These are phyloP conservation scores for Tetrapisispora iriomotensis DNA, from an alignment of 805 yeast species.

Conservation along the genomic window DNA sequence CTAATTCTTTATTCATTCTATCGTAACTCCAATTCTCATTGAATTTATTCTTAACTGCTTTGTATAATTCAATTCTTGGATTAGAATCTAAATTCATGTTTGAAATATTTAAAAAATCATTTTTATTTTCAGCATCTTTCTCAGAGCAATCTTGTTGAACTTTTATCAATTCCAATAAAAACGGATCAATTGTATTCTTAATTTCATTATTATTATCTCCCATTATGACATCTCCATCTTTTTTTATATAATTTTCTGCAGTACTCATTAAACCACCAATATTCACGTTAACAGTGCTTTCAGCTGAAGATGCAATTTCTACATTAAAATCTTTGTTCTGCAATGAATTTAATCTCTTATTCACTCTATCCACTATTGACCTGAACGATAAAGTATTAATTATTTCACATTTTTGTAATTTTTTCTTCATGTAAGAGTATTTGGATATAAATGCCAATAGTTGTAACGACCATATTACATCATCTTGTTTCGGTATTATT, in stretches of 20 bases:
- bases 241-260: too few species aligned
- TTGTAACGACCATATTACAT: slow-evolving; percentile 88
- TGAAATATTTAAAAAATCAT: neutral
- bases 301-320: neutral
- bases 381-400: slow-evolving; percentile 59
- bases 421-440: slow-evolving; percentile 68
- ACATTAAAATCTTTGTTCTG: neutral
- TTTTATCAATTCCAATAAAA: slow-evolving; percentile 12
- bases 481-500: slow-evolving; percentile 86
- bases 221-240: neutral
- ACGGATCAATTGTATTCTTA: slow-evolving; percentile 6
- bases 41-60: slow-evolving; percentile 15
- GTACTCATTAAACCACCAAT: neutral
- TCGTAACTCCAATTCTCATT: slow-evolving; percentile 37
- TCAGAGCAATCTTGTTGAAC: slow-evolving; percentile 3
- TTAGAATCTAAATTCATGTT: slow-evolving; percentile 4
- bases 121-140: neutral
- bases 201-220: neutral
- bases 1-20: slow-evolving; percentile 27
- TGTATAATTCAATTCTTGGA: slow-evolving; percentile 9
- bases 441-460: slow-evolving; percentile 87
- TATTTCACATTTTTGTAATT: slow-evolving; percentile 64
- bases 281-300: neutral
- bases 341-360: slow-evolving; percentile 7
- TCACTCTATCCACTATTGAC: slow-evolving; percentile 19